These are phyloP conservation scores for Trametes sp. DNA, from an alignment of 1,284 basidiomycete genomes.

Conservation along the genomic window DNA sequence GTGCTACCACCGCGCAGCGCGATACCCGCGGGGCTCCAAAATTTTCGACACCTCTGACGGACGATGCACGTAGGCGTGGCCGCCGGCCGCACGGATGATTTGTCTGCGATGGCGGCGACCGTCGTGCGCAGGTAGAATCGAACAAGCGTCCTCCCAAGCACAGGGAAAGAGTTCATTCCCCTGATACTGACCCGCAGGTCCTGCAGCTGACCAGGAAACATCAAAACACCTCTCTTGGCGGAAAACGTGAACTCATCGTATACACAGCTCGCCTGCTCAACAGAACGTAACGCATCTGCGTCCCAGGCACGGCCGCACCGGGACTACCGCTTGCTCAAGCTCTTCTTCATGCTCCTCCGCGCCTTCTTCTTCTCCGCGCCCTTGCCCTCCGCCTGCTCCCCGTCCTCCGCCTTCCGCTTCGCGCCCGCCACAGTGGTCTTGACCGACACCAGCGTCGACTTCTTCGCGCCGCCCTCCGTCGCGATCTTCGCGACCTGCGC, in stretches of 20 bases:
- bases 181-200: background rate
- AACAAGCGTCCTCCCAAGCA: background rate
- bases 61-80: background rate
- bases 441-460: conserved; percentile 79
- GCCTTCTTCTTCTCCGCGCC: conserved; percentile 63
- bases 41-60: background rate
- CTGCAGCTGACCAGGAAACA: conserved; percentile 6
- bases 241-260: background rate
- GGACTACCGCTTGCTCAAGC: conserved; percentile 57
- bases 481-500: conserved; percentile 67
- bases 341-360: conserved; percentile 63
- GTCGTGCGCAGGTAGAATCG: background rate
- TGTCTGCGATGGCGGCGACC: background rate
- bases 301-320: background rate
- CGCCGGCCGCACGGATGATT: background rate
- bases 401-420: conserved; percentile 71
- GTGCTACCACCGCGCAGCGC: background rate
- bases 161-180: background rate
- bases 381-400: conserved; percentile 45
- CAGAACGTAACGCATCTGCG: too few relatives aligned
- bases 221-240: conserved; percentile 4
- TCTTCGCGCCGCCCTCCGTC: conserved; percentile 50
- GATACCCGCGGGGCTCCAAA: background rate
- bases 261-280: background rate
- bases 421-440: conserved; percentile 59